Evolutionary conservation across 768 basidiomycete species (phyloP).

Genomic region (Artomyces pyxidatus): DNA sequence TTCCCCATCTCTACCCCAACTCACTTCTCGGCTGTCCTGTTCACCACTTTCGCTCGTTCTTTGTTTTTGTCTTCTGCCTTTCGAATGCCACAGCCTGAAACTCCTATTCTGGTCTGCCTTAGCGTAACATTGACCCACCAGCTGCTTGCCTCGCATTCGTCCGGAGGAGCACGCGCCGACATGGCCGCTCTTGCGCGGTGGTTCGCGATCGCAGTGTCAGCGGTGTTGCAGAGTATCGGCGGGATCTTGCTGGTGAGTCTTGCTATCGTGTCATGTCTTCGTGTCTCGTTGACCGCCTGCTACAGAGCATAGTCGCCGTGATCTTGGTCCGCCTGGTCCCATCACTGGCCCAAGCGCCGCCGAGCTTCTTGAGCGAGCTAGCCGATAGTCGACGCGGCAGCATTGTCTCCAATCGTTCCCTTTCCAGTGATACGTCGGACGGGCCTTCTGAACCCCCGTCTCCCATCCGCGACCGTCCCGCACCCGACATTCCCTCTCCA

Average conservation of each 20-base stretch:
- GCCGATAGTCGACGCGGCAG: neutral
- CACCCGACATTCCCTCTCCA: neutral
- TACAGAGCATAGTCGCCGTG: slow-evolving; percentile 10
- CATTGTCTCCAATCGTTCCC: neutral
- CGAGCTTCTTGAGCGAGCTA: neutral
- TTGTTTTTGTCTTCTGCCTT: no score
- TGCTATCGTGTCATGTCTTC: neutral
- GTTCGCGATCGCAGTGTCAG: slow-evolving; percentile 2
- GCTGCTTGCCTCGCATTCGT: no score
- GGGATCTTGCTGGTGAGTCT: slow-evolving; percentile 6
- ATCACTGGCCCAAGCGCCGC: slow-evolving; percentile 3
- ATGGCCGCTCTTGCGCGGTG: neutral
- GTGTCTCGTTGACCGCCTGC: neutral
- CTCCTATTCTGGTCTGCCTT: no score
- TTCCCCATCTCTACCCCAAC: no score
- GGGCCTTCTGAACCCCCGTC: neutral
- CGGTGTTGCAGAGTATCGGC: neutral
- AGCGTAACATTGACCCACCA: no score
- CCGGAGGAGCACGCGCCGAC: no score
- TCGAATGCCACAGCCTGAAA: no score
- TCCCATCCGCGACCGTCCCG: neutral
- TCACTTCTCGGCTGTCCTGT: no score
- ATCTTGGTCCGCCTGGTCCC: slow-evolving; percentile 4
- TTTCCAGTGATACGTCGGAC: slow-evolving; percentile 1
- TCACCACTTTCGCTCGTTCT: no score